Evolutionary conservation across 345 rosid species (phyloP).

Genomic region (Acer negundo): DNA sequence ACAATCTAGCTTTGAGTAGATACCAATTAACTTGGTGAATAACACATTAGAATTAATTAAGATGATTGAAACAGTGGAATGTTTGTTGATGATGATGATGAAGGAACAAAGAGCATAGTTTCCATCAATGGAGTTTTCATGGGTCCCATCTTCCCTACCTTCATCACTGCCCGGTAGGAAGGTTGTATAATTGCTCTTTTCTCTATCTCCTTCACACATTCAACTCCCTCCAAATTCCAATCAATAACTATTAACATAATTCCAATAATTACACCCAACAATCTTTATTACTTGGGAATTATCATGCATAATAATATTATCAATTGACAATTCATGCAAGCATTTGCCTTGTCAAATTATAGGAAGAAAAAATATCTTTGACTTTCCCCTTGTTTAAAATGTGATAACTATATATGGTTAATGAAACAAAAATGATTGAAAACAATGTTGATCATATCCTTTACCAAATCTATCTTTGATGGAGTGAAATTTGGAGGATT

Average conservation of each 20-base stretch:
- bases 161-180: neutral
- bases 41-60: neutral
- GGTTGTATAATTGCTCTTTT: constrained; percentile 16
- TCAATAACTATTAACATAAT: neutral
- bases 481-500: no score
- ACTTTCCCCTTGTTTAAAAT: no score
- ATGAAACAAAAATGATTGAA: no score
- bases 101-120: neutral
- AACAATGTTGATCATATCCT: no score
- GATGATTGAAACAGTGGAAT: neutral
- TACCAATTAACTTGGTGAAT: neutral
- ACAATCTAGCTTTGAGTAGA: neutral
- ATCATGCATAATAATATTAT: neutral
- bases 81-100: neutral
- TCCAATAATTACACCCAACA: neutral
- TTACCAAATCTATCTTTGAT: no score
- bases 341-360: no score
- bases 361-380: no score
- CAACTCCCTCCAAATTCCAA: no score
- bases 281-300: neutral
- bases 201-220: neutral
- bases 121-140: neutral
- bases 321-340: no score
- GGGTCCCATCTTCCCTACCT: constrained; percentile 18
- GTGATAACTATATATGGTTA: no score